Percentiles rank a stretch among this genome's conserved stretches.
These are phyloP conservation scores for Pestalotiopsis sp. DNA, from an alignment of 2,329 filamentous ascomycete species.

Conservation along the genomic window DNA sequence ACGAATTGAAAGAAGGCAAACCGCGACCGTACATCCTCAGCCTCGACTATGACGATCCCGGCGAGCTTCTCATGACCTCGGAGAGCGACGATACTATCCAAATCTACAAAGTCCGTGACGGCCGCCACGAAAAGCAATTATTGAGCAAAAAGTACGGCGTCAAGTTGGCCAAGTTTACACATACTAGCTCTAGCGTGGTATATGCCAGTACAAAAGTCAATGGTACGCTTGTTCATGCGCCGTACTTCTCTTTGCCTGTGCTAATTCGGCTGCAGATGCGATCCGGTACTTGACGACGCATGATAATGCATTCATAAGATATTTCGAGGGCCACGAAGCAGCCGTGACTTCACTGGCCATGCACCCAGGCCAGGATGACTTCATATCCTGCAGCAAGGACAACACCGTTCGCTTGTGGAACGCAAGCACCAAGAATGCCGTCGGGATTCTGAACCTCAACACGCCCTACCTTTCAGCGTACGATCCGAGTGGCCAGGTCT, in stretches of 20 bases:
- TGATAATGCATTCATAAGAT: slow-evolving; percentile 94
- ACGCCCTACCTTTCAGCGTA: slow-evolving; percentile 83
- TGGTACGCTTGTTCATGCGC: slow-evolving; percentile 45
- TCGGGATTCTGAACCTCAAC: slow-evolving; percentile 78
- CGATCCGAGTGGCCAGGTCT: slow-evolving; percentile 88
- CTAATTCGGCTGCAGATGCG: slow-evolving; percentile 54
- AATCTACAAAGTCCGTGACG: slow-evolving; percentile 90
- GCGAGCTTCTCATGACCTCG: slow-evolving; percentile 87
- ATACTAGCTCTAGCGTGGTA: slow-evolving; percentile 86
- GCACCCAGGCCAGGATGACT: slow-evolving; percentile 84
- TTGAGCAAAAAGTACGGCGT: slow-evolving; percentile 97
- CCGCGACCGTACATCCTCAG: slow-evolving; percentile 73
- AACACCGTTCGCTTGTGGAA: slow-evolving; percentile 93
- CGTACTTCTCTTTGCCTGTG: neutral
- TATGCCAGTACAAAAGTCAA: slow-evolving; percentile 97
- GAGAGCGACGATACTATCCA: slow-evolving; percentile 95
- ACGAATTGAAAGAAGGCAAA: slow-evolving; percentile 53
- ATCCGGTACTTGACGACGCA: slow-evolving; percentile 87
- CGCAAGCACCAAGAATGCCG: slow-evolving; percentile 74
- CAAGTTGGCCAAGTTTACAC: slow-evolving; percentile 91
- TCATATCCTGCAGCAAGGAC: slow-evolving; percentile 88
- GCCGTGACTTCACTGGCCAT: slow-evolving; percentile 81
- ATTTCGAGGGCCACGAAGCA: slow-evolving; percentile 88
- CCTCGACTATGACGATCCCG: slow-evolving; percentile 93
- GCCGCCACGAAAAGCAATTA: slow-evolving; percentile 83